Evolutionary conservation across 768 basidiomycete genomes (phyloP).

Genomic region (Sistotremastrum suecicum): DNA sequence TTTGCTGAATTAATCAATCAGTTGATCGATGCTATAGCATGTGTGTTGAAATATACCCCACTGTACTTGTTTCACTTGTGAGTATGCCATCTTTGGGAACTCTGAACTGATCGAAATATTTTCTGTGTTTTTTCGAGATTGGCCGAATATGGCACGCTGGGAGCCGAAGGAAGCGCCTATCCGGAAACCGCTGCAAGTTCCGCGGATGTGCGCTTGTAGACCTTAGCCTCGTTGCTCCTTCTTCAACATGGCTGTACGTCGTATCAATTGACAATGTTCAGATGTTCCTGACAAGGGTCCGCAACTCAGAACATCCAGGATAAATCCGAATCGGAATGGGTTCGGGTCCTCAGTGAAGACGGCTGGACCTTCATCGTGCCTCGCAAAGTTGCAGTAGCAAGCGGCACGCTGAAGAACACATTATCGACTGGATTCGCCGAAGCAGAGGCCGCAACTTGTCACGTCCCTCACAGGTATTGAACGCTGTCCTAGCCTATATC

Average conservation of each 20-base stretch:
- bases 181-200: neutral
- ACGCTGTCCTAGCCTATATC: no score
- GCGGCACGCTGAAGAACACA: slow-evolving; percentile 74
- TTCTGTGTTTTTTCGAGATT: no score
- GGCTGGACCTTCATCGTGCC: slow-evolving; percentile 71
- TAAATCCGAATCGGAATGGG: slow-evolving; percentile 35
- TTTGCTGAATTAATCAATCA: no score
- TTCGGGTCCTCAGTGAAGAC: slow-evolving; percentile 62
- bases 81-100: no score
- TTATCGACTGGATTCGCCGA: slow-evolving; percentile 59
- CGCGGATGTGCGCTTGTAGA: neutral
- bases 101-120: no score
- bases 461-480: slow-evolving; percentile 54
- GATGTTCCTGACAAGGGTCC: neutral
- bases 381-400: slow-evolving; percentile 59
- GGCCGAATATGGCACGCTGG: no score
- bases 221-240: neutral
- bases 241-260: neutral
- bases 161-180: no score
- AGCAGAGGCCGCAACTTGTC: slow-evolving; percentile 54
- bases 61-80: no score
- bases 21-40: no score
- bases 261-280: neutral
- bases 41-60: no score
- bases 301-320: neutral